Base-by-base conservation (phyloP, 176 grass and related monocot species). In the Saccharum officinarum region DNA sequence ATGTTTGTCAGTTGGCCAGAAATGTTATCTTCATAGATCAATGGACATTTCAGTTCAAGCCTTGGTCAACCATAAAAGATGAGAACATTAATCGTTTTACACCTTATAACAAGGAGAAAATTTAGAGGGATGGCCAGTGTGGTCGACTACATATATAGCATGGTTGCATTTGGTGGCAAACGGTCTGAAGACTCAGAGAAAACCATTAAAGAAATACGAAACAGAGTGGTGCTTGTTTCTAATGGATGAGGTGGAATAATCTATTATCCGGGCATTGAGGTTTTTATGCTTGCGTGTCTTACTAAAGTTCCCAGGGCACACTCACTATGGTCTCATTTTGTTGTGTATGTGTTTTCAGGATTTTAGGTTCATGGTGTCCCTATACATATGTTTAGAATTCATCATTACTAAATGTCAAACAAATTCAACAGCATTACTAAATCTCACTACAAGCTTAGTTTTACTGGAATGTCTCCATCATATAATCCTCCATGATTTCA, bases 351-450 rank as follows among this genome's bases (percentile, higher is more conserved):
- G 23, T 76, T 86, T 79, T 52, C 83, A 98, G 93, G 95, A 45
- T 45, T 98, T 23, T 93, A 98, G 16, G 95, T 31, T 31, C 31
- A 31, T 31, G 31, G 2, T 31, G 31, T 31, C 31, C 31, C 31
- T 31, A 31, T 31, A 31, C 31, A 31, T 31, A 31, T 31, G 31
- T 31, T 31, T 31, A 31, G 31, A 31, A 31, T 1, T 31, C 31
- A 31, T 31, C 31, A 31, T 98, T 84, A 22, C 91, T 93, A 31
- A 80, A 98, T 98, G 95, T 98, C 93, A 86, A 92, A 93, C 82
- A 95, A 98, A 85, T 93, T 98, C 73, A 95, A 93, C 77, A 98
- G 95, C 83, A 98, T 98, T 71, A 98, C 95, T n/a, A 98, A 95
- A 60, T 98, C 95, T 36, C 95, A 95, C 84, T 95, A 89, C 85